Evolutionary conservation across 208 protist species (phyloP).

Genomic region (Tritrichomonas foetus): DNA sequence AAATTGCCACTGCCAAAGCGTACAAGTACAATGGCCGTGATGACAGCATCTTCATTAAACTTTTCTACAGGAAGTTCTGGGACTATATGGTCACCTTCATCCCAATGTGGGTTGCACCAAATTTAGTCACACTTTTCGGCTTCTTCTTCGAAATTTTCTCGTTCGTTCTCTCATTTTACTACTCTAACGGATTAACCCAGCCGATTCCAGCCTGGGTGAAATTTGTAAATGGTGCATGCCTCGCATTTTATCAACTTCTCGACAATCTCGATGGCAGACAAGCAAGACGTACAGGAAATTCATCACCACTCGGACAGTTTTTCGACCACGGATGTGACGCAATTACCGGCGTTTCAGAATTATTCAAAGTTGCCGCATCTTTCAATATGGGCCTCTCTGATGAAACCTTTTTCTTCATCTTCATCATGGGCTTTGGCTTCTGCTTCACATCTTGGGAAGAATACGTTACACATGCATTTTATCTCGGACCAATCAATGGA

Average conservation of each 20-base stretch:
- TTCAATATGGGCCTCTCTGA: neutral
- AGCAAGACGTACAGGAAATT: slow-evolving; percentile 44
- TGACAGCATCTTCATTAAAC: neutral
- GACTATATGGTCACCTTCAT: neutral
- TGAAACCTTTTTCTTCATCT: neutral
- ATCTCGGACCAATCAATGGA: neutral
- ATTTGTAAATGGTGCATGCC: neutral
- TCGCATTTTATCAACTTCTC: slow-evolving; percentile 49
- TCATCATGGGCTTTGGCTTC: neutral
- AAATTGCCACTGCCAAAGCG: neutral
- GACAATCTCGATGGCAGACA: slow-evolving; percentile 52
- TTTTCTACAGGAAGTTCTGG: neutral
- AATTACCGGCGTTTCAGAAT: neutral
- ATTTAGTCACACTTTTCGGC: neutral
- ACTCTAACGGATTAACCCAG: neutral
- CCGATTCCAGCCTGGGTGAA: slow-evolving; percentile 44
- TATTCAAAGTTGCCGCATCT: neutral
- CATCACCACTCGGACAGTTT: slow-evolving; percentile 49
- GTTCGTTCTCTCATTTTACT: neutral
- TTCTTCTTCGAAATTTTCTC: neutral
- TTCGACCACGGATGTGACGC: slow-evolving; percentile 51
- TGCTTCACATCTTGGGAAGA: neutral
- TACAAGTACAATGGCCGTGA: neutral
- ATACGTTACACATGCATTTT: neutral
- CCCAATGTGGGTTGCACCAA: neutral